Base-by-base conservation (phyloP, 257 asterid species). In the Scutellaria barbata region DNA sequence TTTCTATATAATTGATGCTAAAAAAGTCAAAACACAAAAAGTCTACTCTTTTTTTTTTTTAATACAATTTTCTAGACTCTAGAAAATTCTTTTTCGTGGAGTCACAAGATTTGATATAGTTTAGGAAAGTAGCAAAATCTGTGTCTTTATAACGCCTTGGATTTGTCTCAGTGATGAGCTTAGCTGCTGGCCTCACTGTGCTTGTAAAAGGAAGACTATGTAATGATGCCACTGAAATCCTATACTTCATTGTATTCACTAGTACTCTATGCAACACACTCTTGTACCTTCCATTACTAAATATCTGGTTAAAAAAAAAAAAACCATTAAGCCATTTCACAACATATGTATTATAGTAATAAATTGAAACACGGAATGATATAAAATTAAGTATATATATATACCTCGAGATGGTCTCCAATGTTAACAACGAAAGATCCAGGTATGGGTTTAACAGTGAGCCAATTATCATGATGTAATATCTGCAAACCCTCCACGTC, bases 331-430 rank as follows among this genome's bases (percentile, higher is more conserved):
- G 35, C 5, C 35, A 30, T 30, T 30, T 30, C 35, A 22, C 25
- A 22, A 22, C 25, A 22, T 22, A 22, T 22, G 25, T 1, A 22
- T 22, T 22, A 22, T 22, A 22, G 25, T 22, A 22, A 22, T 22
- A 22, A 22, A 22, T 1, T 22, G 25, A 22, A 22, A 22, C 2
- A 1, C 25, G 2, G 2, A 1, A 22, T 22, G 25, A 22, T 37
- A 46, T 10, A 11, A 8, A 17, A 62, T 9, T 39, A 30, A 8
- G 13, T 20, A 20, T 51, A 39, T 6, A 3, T 3, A 45, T 17
- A 8, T 80, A 92, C 98, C 98, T 93, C 96, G 20, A 93, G 96
- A 66, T 93, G 98, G 81, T 93, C 98, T 0, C 98, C 98, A 3
- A 93, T 95, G 46, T 89, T 93, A 85, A 93, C 95, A 0, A 90